A percentile compares a stretch with the other conserved stretches of the same genome.
Evolutionary conservation across 2,329 filamentous ascomycete genomes (phyloP).

Genomic region (Trichoderma koningiopsis): DNA sequence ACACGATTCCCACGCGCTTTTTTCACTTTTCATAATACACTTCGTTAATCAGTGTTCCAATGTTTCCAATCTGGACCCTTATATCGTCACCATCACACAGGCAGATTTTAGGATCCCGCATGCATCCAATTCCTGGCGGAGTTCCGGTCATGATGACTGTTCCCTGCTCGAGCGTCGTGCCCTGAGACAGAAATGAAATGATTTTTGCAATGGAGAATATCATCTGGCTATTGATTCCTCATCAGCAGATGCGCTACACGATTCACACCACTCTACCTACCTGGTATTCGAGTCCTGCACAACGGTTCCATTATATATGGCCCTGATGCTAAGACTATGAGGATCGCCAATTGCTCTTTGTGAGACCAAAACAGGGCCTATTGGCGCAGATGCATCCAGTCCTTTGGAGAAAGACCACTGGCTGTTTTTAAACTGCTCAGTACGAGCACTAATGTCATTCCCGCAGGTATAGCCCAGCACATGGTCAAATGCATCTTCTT

Average conservation of each 20-base stretch:
- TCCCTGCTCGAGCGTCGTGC: neutral
- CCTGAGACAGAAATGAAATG: neutral
- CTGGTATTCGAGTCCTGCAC: neutral
- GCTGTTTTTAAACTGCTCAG: neutral
- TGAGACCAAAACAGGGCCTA: neutral
- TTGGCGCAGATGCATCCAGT: neutral
- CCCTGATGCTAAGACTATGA: neutral
- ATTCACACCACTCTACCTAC: neutral
- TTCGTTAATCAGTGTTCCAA: neutral
- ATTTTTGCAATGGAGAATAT: neutral
- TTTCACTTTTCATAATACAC: neutral
- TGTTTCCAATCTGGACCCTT: neutral
- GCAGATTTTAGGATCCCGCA: neutral
- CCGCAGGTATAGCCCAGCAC: neutral
- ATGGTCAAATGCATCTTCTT: neutral
- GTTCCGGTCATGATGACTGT: conserved; percentile 1
- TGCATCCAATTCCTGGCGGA: neutral
- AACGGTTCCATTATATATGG: neutral
- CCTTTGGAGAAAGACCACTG: neutral
- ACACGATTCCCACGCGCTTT: neutral
- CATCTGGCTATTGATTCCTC: neutral
- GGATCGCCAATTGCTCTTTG: neutral
- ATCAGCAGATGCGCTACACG: neutral
- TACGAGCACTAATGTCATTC: neutral
- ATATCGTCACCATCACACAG: neutral